Conservation (phyloP, 2,329 filamentous ascomycete genomes). For the Fusarium miscanthi region DNA sequence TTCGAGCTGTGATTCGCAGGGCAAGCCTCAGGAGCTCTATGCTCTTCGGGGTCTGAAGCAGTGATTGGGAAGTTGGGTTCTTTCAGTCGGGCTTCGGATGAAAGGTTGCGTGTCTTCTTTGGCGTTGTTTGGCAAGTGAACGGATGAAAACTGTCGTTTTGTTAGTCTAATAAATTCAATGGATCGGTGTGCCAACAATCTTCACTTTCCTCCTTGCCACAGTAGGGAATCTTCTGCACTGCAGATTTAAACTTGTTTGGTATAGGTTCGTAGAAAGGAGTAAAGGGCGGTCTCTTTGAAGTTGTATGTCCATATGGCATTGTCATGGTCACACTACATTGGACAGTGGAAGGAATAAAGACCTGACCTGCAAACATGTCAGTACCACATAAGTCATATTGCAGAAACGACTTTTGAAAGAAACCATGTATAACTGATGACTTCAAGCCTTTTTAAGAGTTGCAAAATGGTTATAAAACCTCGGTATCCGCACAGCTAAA, state of each 20-base stretch:
- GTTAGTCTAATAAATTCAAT: neutral
- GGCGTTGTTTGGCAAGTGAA: conserved; percentile 5
- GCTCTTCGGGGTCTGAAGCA: conserved; percentile 52
- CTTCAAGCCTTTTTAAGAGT: neutral
- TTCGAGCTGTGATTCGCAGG: conserved; percentile 67
- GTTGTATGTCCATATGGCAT: neutral
- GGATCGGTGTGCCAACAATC: neutral
- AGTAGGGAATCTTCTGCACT: no score
- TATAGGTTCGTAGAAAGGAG: neutral
- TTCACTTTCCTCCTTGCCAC: neutral
- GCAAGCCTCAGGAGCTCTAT: conserved; percentile 65
- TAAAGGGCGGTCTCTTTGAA: neutral
- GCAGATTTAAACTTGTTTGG: no score
- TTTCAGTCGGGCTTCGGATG: neutral
- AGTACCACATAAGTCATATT: neutral
- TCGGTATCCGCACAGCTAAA: neutral
- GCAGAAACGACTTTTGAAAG: neutral
- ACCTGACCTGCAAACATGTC: neutral
- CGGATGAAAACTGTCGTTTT: neutral
- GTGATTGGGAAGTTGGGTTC: neutral
- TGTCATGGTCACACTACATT: neutral
- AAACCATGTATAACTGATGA: fast-evolving
- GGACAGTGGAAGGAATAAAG: neutral
- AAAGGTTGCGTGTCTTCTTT: neutral
- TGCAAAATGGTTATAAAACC: neutral